Evolutionary conservation across 2,329 filamentous ascomycete genomes (phyloP).

Genomic region (Hypoxylon sp.): DNA sequence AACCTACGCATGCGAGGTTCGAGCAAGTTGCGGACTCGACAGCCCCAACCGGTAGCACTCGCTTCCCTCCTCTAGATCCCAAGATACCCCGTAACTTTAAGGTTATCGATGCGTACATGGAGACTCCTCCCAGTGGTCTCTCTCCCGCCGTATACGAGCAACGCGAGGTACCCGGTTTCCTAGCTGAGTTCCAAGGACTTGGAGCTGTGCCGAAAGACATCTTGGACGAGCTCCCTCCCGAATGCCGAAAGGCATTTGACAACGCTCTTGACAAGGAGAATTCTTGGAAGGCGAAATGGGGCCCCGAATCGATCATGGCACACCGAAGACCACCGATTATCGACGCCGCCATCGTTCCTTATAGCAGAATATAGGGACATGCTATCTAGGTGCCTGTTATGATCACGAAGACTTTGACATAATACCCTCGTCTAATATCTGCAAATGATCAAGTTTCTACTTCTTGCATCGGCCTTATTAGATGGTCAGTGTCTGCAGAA

Average conservation of each 20-base stretch:
- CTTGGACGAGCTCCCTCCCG: slow-evolving; percentile 74
- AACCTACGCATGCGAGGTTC: slow-evolving; percentile 88
- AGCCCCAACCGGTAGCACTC: slow-evolving; percentile 50
- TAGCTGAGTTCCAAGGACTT: slow-evolving; percentile 72
- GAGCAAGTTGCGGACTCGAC: slow-evolving; percentile 71
- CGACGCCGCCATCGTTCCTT: slow-evolving; percentile 75
- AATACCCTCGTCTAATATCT: not conserved
- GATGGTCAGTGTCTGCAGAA: not conserved
- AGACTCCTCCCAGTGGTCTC: slow-evolving; percentile 65
- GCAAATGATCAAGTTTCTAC: not conserved
- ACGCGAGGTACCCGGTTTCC: slow-evolving; percentile 62
- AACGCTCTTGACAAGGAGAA: slow-evolving; percentile 74
- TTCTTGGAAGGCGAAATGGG: slow-evolving; percentile 83
- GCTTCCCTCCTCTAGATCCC: slow-evolving; percentile 65
- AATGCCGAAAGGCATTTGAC: slow-evolving; percentile 81
- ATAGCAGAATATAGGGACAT: slow-evolving; percentile 56
- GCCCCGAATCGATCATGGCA: slow-evolving; percentile 72
- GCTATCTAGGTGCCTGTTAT: not conserved
- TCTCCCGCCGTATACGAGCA: slow-evolving; percentile 62
- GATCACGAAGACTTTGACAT: not conserved
- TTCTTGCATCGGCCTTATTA: not conserved
- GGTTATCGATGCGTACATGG: slow-evolving; percentile 68
- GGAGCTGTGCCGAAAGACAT: slow-evolving; percentile 76
- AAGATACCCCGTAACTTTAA: slow-evolving; percentile 70
- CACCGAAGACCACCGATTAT: slow-evolving; percentile 69